Base-by-base conservation (phyloP, 805 yeast species). In the Zygosaccharomyces siamensis region DNA sequence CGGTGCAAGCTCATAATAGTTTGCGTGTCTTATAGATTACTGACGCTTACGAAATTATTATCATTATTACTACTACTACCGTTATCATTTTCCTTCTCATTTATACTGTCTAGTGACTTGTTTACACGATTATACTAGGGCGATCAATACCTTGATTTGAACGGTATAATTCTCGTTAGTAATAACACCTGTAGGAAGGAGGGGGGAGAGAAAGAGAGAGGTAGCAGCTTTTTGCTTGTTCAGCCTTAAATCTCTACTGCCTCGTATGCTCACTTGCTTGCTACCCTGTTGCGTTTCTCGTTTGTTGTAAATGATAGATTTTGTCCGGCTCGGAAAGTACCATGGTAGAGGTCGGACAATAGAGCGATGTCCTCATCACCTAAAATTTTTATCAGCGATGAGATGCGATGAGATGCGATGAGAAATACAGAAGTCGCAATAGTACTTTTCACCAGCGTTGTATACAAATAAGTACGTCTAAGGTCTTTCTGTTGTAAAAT, bases 381-480 rank as follows among this genome's bases (percentile, higher is more conserved):
- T 44, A 45, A 50, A 52, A 52, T 50, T 52, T 55, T 55, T 42
- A 45, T 38, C 20, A 11, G 52, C 48, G 56, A 53, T 53, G 55
- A 52, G 58, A 55, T 53, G 52, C 32, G 48, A 45, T 46, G 56
- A 47, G 55, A 50, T 55, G 56, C 39, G 52, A 49, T 49, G 46
- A 30, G 37, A 16, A 33, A 8, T 26, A 26, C 42, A 42, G 39
- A 42, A 33, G 18, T 40, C 31, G 27, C 26, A 24, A 14, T 26
- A 12, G 32, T 20, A n/a, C 14, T 24, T 7, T 39, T 26, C n/a
- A 18, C 20, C 20, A 18, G 20, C 3, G 20, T 18, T 18, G 20
- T 18, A 14, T 14, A 14, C 7, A 44, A 24, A 10, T 8, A 14
- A 44, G 5, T 26, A 24, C 26, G 26, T n/a, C 33, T 11, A 43